These are phyloP conservation scores for Hondaea fermentalgiana DNA, from an alignment of 108 stramenopile species.

Conservation along the genomic window DNA sequence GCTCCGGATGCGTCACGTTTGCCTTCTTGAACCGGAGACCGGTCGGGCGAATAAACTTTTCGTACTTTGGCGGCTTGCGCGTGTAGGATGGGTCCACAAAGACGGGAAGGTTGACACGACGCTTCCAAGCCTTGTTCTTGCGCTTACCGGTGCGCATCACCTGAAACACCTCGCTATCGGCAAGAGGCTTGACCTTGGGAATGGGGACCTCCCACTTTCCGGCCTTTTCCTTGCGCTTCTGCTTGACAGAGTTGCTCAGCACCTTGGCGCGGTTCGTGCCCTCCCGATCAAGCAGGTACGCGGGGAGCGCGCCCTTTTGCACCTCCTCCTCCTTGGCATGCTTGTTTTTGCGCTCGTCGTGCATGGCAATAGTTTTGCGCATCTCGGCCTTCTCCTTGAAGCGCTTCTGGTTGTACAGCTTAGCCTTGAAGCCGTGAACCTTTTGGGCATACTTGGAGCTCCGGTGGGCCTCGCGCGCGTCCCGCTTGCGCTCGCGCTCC, in stretches of 20 bases:
- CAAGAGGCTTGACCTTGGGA: slow-evolving; percentile 96
- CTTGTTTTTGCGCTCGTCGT: slow-evolving; percentile 87
- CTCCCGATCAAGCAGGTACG: slow-evolving; percentile 95
- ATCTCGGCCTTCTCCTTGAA: slow-evolving; percentile 99
- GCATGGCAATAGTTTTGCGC: slow-evolving; percentile 96
- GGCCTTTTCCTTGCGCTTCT: slow-evolving; percentile 99
- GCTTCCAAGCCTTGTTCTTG: slow-evolving; percentile 92
- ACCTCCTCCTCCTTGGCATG: slow-evolving; percentile 86
- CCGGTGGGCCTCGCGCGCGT: slow-evolving; percentile 89
- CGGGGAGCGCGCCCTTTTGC: slow-evolving; percentile 88
- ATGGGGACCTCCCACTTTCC: slow-evolving; percentile 99
- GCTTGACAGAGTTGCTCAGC: slow-evolving; percentile 93
- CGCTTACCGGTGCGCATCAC: slow-evolving; percentile 78
- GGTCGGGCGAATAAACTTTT: slow-evolving; percentile 94
- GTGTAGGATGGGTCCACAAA: slow-evolving; percentile 95
- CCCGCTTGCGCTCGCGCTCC: slow-evolving; percentile 85
- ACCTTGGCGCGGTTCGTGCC: slow-evolving; percentile 95
- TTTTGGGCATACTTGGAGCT: slow-evolving; percentile 90
- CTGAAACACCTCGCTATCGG: slow-evolving; percentile 99
- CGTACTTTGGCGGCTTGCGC: slow-evolving; percentile 97
- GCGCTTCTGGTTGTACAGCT: slow-evolving; percentile 86
- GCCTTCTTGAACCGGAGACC: slow-evolving; percentile 96
- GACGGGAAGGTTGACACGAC: slow-evolving; percentile 93
- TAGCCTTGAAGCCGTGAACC: slow-evolving; percentile 89
- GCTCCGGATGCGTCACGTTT: slow-evolving; percentile 98